A percentile compares a stretch with the other conserved stretches of the same genome.
Conservation (phyloP, 805 yeast species). For the Wickerhamomyces canadensis region DNA sequence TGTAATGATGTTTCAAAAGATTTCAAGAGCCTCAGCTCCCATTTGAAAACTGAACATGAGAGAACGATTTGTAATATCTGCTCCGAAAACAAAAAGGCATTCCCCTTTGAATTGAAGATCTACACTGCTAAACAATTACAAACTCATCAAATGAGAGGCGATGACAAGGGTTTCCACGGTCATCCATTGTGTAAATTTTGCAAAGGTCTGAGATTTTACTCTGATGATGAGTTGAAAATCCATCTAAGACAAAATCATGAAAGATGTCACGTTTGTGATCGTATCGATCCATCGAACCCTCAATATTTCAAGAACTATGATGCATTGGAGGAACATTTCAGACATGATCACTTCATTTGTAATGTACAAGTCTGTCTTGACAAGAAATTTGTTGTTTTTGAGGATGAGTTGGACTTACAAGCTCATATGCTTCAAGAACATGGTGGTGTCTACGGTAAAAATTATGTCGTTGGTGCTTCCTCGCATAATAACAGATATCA, state of each 20-base stretch:
- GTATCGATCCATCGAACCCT: conserved; percentile 52
- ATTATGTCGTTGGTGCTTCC: conserved; percentile 20
- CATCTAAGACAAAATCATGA: conserved; percentile 86
- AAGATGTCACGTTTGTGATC: conserved; percentile 86
- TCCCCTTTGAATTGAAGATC: conserved; percentile 62
- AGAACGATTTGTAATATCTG: conserved; percentile 71
- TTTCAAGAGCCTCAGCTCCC: conserved; percentile 59
- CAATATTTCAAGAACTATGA: conserved; percentile 77
- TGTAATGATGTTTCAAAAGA: conserved; percentile 36
- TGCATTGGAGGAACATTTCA: conserved; percentile 70
- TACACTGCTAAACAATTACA: conserved; percentile 58
- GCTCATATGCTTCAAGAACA: conserved; percentile 88
- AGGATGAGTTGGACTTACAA: conserved; percentile 77
- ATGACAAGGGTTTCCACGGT: conserved; percentile 72
- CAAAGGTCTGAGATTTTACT: conserved; percentile 66
- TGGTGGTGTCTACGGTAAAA: conserved; percentile 46
- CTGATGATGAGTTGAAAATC: conserved; percentile 76
- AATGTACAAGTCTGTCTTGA: conserved; percentile 74
- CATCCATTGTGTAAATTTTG: conserved; percentile 90
- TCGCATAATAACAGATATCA: conserved; percentile 32
- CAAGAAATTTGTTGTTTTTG: conserved; percentile 86
- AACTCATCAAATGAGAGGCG: conserved; percentile 70
- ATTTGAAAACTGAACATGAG: conserved; percentile 59
- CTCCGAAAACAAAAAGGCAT: conserved; percentile 68
- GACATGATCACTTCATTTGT: conserved; percentile 69